A percentile compares a stretch with the other conserved stretches of the same genome.
Conservation (phyloP, 768 basidiomycete genomes). For the Mycena haematopus region DNA sequence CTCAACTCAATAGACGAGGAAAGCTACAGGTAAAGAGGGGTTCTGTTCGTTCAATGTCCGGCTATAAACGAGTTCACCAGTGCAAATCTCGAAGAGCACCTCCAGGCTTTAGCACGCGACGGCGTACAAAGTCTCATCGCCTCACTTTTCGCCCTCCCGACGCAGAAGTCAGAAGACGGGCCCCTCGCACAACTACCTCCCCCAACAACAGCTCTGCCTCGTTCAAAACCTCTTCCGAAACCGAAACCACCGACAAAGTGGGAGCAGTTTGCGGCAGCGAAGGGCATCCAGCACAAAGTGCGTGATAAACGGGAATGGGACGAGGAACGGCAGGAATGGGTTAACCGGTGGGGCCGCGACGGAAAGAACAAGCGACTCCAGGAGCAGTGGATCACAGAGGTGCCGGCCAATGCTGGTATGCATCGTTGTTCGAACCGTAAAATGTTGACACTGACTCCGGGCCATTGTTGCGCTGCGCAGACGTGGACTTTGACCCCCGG, state of each 20-base stretch:
- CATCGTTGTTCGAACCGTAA: constrained; percentile 54
- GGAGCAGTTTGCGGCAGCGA: constrained; percentile 93
- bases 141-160: constrained; percentile 84
- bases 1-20: constrained; percentile 86
- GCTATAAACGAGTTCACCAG: constrained; percentile 34
- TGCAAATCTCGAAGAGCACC: constrained; percentile 79
- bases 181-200: constrained; percentile 83
- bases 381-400: constrained; percentile 91
- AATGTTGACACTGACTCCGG: background rate
- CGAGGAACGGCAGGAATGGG: constrained; percentile 93
- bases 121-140: constrained; percentile 83
- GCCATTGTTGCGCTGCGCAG: constrained; percentile 43
- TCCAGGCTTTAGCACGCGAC: constrained; percentile 79
- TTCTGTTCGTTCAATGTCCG: no score
- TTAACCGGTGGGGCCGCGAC: constrained; percentile 86
- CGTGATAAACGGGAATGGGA: constrained; percentile 90
- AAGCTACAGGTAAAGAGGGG: constrained; percentile 54
- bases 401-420: constrained; percentile 66
- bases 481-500: constrained; percentile 80
- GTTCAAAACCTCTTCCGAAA: constrained; percentile 92
- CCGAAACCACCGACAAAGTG: constrained; percentile 94
- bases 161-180: constrained; percentile 75
- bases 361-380: constrained; percentile 90
- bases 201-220: constrained; percentile 79
- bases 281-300: constrained; percentile 86